Evolutionary conservation across 2,329 filamentous ascomycete species (phyloP), one percentile per base, ranked within the genome.

Genomic region (Ascochyta clinopodiicola): DNA sequence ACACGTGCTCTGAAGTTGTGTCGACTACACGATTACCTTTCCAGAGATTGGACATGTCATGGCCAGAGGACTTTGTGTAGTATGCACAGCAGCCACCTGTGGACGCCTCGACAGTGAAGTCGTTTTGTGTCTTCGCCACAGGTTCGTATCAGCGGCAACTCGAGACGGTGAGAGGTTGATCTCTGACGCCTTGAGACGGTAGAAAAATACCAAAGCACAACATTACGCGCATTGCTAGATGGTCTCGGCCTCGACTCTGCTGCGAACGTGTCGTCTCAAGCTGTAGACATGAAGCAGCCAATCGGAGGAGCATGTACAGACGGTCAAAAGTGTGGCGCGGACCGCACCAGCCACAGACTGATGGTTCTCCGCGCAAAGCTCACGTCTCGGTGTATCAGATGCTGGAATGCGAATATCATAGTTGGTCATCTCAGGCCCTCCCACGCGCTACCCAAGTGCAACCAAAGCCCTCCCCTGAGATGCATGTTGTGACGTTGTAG

Each of bases 401-500:
- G 29, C 1, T 38, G n/a, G 24, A 3, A 8, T n/a, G 19, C 2
- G 34, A 19, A 19, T 25, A 25, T 3, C 2, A n/a, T 19, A 9
- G 2, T 5, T 12, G 15, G 8, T 3, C 2, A n/a, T 2, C 5
- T 24, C 24, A 24, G 27, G 12, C 9, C 19, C 19, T 24, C 13
- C 36, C 37, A 13, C 24, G 37, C 36, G 29, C 9, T n/a, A 21
- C 34, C 35, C 42, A 32, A 39, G 44, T 24, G 34, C 44, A 43
- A 47, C 34, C 32, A 51, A 13, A 12, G 24, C 44, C 17, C n/a
- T 29, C 35, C 21, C 12, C 19, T 27, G 13, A 37, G 25, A 38
- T 32, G 13, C 32, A 35, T 29, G 48, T 51, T 55, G 65, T 68
- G 64, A 69, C 63, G 64, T 65, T 63, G 64, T 46, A 47, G 31